phyloP scores from a whole-genome alignment of 257 asterid species.

The Solanum rostratum region DNA sequence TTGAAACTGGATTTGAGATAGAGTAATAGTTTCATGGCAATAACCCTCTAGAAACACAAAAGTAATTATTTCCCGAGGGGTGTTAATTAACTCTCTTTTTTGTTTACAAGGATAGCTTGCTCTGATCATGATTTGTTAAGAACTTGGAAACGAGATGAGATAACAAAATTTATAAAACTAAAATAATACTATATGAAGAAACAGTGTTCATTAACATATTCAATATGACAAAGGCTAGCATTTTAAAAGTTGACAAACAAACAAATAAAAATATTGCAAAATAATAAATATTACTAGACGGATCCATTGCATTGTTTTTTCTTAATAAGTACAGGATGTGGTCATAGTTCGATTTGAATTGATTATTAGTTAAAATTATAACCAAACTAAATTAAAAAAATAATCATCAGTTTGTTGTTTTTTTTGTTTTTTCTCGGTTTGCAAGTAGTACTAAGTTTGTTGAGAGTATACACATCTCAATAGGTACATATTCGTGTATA shows the following conservation, averaged over 20 bases:
- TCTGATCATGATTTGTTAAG: neutral
- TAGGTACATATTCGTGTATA: no score
- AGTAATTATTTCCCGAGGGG: neutral
- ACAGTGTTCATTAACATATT: neutral
- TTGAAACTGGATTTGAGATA: neutral
- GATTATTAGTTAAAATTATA: no score
- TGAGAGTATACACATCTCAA: no score
- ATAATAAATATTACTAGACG: neutral
- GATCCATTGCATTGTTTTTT: no score
- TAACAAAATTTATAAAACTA: neutral
- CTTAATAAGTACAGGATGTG: no score
- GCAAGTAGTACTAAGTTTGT: no score
- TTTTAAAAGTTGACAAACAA: neutral
- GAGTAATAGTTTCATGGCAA: neutral
- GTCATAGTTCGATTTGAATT: no score
- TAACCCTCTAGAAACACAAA: neutral
- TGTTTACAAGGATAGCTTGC: neutral
- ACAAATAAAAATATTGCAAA: neutral
- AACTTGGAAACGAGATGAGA: neutral
- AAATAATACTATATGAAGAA: neutral
- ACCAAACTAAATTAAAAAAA: no score
- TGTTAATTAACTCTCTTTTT: neutral
- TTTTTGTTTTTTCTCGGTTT: no score
- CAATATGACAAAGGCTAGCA: neutral
- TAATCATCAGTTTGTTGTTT: no score